A percentile compares a stretch with the other conserved stretches of the same genome.
phyloP scores from a whole-genome alignment of 1,284 basidiomycete genomes.

The Singerocomus rubriflavus region DNA sequence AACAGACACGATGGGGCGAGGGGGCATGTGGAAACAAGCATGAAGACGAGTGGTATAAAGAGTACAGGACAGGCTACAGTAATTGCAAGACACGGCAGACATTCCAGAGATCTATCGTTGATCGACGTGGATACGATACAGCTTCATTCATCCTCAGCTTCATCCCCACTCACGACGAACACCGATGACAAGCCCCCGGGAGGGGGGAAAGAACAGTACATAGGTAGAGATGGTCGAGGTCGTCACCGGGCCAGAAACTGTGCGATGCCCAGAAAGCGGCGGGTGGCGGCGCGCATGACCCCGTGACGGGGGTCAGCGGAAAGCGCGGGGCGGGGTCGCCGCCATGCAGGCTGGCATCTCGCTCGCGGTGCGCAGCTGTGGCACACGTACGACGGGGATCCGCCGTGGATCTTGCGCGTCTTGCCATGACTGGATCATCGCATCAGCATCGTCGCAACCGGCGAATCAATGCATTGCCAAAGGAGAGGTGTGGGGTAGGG shows the following conservation, averaged over 20 bases:
- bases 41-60: too few species aligned
- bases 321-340: conserved; percentile 17
- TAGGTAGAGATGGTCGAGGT: too few species aligned
- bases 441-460: conserved; percentile 1
- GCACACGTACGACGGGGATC: conserved; percentile 29
- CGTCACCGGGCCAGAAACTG: conserved; percentile 19
- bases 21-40: too few species aligned
- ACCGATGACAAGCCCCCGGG: background rate
- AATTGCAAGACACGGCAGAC: too few species aligned
- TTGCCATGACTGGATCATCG: conserved; percentile 21
- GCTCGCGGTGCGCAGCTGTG: conserved; percentile 23
- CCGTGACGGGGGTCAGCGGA: background rate
- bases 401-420: conserved; percentile 25
- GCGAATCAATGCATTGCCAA: background rate
- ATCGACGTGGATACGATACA: too few species aligned
- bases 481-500: background rate
- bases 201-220: too few species aligned
- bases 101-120: too few species aligned
- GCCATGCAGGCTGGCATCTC: conserved; percentile 22
- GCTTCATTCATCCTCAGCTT: too few species aligned
- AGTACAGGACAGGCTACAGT: too few species aligned
- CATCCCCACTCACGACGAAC: background rate
- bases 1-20: too few species aligned
- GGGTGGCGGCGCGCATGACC: background rate
- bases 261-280: conserved; percentile 7